These are phyloP conservation scores for Macrolepiota fuliginosa DNA, from an alignment of 768 basidiomycete genomes.

Conservation along the genomic window DNA sequence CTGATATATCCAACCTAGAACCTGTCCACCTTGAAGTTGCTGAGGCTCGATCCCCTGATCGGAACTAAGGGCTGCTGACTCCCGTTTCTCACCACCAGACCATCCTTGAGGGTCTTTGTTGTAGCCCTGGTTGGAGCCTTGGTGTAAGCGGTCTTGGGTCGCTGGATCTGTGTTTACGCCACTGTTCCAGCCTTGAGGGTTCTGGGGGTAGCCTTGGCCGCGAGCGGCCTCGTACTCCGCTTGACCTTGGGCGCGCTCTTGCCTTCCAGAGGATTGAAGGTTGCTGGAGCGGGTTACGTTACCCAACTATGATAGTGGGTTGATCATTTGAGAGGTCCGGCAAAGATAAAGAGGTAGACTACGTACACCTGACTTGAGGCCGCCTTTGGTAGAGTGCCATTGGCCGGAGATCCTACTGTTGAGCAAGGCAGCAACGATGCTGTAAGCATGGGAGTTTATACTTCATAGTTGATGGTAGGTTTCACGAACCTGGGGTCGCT, in stretches of 20 bases:
- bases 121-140: too few species aligned
- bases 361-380: constrained; percentile 28
- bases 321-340: too few species aligned
- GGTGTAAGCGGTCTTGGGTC: too few species aligned
- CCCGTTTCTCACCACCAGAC: too few species aligned
- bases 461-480: too few species aligned
- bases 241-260: constrained; percentile 48
- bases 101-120: too few species aligned
- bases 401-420: constrained; percentile 38
- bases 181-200: constrained; percentile 36
- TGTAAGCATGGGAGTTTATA: too few species aligned
- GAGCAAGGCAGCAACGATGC: background rate
- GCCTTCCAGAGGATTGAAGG: constrained; percentile 42
- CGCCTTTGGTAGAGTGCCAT: constrained; percentile 37
- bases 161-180: constrained; percentile 41
- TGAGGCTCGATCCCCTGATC: too few species aligned
- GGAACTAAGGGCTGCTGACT: too few species aligned
- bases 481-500: too few species aligned
- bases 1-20: too few species aligned
- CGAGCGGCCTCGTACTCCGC: constrained; percentile 44
- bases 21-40: too few species aligned
- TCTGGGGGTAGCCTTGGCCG: constrained; percentile 40
- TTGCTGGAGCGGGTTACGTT: constrained; percentile 40
- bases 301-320: constrained; percentile 21
- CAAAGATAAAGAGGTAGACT: background rate